These are phyloP conservation scores for Botryotinia narcissicola DNA, from an alignment of 2,329 filamentous ascomycete genomes.

Conservation along the genomic window DNA sequence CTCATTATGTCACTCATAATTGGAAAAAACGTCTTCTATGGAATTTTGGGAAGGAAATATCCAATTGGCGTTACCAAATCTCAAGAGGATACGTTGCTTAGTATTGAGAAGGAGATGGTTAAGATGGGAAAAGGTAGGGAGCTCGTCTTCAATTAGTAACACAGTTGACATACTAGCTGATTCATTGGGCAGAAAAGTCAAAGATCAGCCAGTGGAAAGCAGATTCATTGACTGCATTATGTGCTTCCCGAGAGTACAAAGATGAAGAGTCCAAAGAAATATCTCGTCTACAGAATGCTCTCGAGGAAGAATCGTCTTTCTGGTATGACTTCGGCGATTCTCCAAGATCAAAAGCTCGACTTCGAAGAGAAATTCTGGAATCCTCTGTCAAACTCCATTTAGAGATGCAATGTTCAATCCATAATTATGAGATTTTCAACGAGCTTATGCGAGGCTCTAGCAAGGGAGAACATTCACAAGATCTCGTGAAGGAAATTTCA, in stretches of 20 bases:
- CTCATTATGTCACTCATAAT: not conserved
- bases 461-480: not conserved
- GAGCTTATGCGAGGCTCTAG: not conserved
- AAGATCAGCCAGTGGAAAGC: not conserved
- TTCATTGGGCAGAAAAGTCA: not conserved
- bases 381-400: not conserved
- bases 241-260: not conserved
- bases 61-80: not conserved
- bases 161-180: not conserved
- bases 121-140: conserved; percentile 2
- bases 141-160: not conserved
- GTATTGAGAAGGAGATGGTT: conserved; percentile 5
- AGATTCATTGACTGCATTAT: conserved; percentile 2
- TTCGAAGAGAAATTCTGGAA: not conserved
- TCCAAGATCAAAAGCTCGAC: not conserved
- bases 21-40: not conserved
- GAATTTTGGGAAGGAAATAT: not conserved
- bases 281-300: not conserved
- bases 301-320: not conserved
- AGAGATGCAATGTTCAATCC: conserved; percentile 6
- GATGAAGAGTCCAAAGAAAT: not conserved
- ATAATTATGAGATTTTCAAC: not conserved
- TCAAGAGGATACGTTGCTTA: not conserved
- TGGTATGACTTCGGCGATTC: not conserved
- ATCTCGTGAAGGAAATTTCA: not conserved